These are phyloP conservation scores for Helminthosporium solani DNA, from an alignment of 2,329 filamentous ascomycete species.

Conservation along the genomic window DNA sequence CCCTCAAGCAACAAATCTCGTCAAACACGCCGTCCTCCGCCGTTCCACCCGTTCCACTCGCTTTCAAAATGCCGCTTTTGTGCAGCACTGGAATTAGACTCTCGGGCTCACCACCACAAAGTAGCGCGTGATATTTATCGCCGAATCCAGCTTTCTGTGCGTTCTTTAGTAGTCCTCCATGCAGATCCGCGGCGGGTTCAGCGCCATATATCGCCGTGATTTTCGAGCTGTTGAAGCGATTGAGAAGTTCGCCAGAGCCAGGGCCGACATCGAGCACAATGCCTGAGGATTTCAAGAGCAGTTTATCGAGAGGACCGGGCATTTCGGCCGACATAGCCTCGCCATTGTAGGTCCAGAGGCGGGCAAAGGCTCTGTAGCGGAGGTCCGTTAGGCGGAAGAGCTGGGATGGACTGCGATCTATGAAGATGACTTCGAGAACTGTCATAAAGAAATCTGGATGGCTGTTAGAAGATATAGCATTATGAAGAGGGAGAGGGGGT, in stretches of 20 bases:
- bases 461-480: not conserved
- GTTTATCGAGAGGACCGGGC: constrained; percentile 30
- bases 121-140: constrained; percentile 53
- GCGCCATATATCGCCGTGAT: constrained; percentile 55
- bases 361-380: constrained; percentile 36
- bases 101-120: constrained; percentile 49
- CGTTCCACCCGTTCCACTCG: constrained; percentile 20
- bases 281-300: constrained; percentile 32
- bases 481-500: not conserved
- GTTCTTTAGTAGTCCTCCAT: constrained; percentile 46
- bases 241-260: constrained; percentile 54
- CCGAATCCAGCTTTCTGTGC: constrained; percentile 45
- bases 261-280: constrained; percentile 47
- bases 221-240: constrained; percentile 45
- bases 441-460: constrained; percentile 38
- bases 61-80: constrained; percentile 44
- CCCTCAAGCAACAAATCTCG: constrained; percentile 55
- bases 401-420: constrained; percentile 27
- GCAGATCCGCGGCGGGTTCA: constrained; percentile 54
- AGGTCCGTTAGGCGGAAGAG: constrained; percentile 33
- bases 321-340: constrained; percentile 40
- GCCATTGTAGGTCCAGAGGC: constrained; percentile 40
- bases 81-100: constrained; percentile 49
- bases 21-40: constrained; percentile 51
- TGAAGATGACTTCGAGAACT: constrained; percentile 30